Percentiles rank a stretch among this genome's conserved stretches.
phyloP scores from a whole-genome alignment of 352 stramenopile species.

The Phytophthora multivora region DNA sequence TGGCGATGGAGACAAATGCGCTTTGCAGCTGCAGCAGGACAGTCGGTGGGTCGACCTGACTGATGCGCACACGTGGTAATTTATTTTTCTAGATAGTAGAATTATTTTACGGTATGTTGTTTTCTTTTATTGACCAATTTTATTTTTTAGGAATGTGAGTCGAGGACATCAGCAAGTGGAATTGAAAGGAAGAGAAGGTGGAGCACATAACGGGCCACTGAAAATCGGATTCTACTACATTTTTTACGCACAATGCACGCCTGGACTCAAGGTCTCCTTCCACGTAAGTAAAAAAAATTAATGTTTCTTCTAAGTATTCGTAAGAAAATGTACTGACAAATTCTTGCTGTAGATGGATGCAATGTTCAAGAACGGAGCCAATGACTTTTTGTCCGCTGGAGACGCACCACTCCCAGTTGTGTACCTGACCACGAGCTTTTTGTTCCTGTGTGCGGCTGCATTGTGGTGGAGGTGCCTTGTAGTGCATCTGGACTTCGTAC shows the following conservation, averaged over 20 bases:
- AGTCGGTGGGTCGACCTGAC: conserved; percentile 70
- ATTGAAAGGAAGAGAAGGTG: conserved; percentile 13
- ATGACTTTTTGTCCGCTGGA: conserved; percentile 87
- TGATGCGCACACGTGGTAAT: conserved; percentile 53
- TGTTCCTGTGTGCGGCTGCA: conserved; percentile 60
- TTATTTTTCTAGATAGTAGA: background rate
- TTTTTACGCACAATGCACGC: conserved; percentile 83
- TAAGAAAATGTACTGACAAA: background rate
- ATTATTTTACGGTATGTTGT: background rate
- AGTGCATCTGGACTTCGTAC: conserved; percentile 61
- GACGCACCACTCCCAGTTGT: conserved; percentile 86
- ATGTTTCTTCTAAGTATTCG: background rate
- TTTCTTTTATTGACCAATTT: background rate
- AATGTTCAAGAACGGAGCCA: conserved; percentile 77
- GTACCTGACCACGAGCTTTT: conserved; percentile 78
- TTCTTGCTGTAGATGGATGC: conserved; percentile 65
- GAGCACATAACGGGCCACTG: conserved; percentile 28
- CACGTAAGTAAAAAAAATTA: conserved; percentile 51
- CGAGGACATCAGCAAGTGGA: conserved; percentile 35
- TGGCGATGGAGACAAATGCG: conserved; percentile 36
- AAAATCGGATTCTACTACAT: conserved; percentile 87
- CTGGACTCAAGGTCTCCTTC: conserved; percentile 85
- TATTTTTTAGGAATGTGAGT: conserved; percentile 48
- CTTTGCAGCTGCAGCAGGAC: conserved; percentile 50
- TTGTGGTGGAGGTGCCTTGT: conserved; percentile 76